These are phyloP conservation scores for Psophocarpus tetragonolobus DNA, from an alignment of 306 rosid genomes.

Conservation along the genomic window DNA sequence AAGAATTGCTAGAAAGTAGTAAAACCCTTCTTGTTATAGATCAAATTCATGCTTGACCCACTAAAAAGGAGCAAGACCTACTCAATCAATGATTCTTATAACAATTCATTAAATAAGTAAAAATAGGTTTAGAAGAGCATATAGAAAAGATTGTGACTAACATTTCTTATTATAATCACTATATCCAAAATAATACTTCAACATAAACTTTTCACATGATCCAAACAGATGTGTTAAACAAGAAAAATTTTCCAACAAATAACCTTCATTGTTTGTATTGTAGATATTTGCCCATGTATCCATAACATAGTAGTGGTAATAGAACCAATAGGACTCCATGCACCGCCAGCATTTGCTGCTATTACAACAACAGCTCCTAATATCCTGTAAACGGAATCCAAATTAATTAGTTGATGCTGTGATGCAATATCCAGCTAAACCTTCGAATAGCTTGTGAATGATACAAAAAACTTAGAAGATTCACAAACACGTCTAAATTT, in stretches of 20 bases:
- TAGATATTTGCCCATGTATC: constrained; percentile 92
- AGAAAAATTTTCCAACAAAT: constrained; percentile 17
- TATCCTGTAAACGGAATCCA: constrained; percentile 61
- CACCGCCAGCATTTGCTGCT: constrained; percentile 98
- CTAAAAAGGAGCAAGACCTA: neutral
- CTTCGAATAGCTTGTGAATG: constrained; percentile 17
- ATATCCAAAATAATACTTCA: neutral
- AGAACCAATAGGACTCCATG: constrained; percentile 98
- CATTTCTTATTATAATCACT: neutral
- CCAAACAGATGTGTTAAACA: neutral
- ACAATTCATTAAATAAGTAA: neutral
- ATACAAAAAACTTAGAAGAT: neutral
- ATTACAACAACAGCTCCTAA: constrained; percentile 94
- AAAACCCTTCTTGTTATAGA: neutral
- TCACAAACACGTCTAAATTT: neutral
- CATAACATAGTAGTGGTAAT: constrained; percentile 95
- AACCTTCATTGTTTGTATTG: constrained; percentile 80
- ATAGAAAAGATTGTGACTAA: neutral
- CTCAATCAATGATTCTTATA: neutral
- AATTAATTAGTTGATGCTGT: constrained; percentile 18
- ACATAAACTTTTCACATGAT: neutral
- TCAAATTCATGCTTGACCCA: neutral
- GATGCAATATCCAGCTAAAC: neutral
- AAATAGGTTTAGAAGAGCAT: neutral
- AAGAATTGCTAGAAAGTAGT: neutral